Conservation (phyloP, 169 alveolate genomes). For the Plasmodium sp. region DNA sequence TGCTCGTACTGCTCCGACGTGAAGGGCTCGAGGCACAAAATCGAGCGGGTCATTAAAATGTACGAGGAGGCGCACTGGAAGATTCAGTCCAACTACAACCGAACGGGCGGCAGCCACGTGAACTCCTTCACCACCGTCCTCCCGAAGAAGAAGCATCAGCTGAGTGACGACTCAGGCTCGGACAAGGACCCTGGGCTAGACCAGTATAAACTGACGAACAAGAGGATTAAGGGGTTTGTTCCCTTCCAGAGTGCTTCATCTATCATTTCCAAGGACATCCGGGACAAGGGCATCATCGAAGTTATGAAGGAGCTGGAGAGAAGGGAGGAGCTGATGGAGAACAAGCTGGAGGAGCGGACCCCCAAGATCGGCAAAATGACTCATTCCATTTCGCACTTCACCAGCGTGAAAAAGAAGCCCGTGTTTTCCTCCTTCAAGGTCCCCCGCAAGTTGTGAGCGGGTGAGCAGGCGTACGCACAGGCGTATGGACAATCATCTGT, state of each 20-base stretch:
- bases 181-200: neutral
- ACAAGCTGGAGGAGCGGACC: neutral
- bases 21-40: conserved; percentile 36
- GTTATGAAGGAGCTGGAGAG: conserved; percentile 72
- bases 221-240: conserved; percentile 41
- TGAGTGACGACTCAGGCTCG: neutral
- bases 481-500: neutral
- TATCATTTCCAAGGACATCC: conserved; percentile 27
- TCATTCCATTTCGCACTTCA: neutral
- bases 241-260: conserved; percentile 75
- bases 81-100: neutral
- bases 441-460: conserved; percentile 13
- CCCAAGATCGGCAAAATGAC: neutral
- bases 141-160: neutral
- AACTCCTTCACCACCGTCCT: neutral
- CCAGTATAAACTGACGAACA: conserved; percentile 15
- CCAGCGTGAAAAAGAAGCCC: conserved; percentile 23
- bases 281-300: conserved; percentile 51
- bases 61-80: conserved; percentile 18
- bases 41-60: neutral
- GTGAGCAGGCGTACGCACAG: neutral
- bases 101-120: neutral
- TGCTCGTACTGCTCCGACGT: conserved; percentile 56
- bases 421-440: conserved; percentile 51
- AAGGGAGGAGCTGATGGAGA: conserved; percentile 40